Percentiles rank a stretch among this genome's conserved stretches.
phyloP scores from a whole-genome alignment of 2,329 filamentous ascomycete genomes.

The Albifimbria verrucaria region DNA sequence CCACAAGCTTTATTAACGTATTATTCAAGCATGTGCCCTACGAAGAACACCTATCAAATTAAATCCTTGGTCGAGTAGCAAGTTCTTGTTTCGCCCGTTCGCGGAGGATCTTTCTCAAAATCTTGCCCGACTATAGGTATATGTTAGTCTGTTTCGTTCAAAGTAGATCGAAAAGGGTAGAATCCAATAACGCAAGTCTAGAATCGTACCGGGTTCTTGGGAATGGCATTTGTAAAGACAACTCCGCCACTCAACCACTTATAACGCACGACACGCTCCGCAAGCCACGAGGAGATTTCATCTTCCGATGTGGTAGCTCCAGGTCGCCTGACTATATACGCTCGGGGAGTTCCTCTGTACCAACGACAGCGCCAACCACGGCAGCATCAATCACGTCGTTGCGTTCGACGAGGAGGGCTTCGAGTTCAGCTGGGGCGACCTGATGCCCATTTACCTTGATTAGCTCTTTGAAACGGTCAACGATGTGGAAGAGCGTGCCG shows the following conservation, averaged over 20 bases:
- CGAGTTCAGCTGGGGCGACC: conserved; percentile 53
- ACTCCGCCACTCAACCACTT: conserved; percentile 71
- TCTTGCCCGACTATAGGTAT: no score
- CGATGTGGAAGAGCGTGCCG: conserved; percentile 57
- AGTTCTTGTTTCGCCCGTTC: no score
- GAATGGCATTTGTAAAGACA: conserved; percentile 63
- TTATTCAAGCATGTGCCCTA: no score
- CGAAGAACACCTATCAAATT: no score
- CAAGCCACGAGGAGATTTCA: conserved; percentile 63
- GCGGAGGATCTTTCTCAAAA: no score
- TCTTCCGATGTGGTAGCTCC: conserved; percentile 15
- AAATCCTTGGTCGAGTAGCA: no score
- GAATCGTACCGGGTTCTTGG: conserved; percentile 48
- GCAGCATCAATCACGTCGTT: conserved; percentile 57
- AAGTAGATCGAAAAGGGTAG: no score
- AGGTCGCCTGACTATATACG: conserved; percentile 51
- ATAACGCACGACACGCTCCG: conserved; percentile 57
- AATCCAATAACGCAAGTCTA: not conserved
- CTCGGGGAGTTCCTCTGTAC: conserved; percentile 60
- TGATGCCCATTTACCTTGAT: conserved; percentile 61
- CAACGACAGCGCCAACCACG: conserved; percentile 56
- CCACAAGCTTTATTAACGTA: no score
- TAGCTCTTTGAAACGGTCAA: conserved; percentile 68
- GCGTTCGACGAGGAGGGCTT: conserved; percentile 33
- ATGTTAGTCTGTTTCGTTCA: no score